Base-by-base conservation (phyloP, 1,284 basidiomycete species). In the Melampsora abietis-canadensis region DNA sequence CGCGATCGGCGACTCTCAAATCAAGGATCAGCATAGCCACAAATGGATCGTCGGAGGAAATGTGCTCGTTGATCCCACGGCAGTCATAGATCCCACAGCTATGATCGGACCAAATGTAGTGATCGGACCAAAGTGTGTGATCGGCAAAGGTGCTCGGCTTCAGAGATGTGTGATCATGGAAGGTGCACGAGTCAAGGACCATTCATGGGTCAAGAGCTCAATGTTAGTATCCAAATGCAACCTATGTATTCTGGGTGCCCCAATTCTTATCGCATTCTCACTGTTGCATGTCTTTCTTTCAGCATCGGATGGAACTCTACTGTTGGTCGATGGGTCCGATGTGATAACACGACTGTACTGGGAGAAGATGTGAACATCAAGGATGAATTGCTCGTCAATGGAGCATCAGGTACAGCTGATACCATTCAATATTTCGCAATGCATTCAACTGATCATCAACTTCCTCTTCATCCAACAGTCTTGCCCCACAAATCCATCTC, bases 321-420 rank as follows among this genome's bases (percentile, higher is more conserved):
- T 31, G 84, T 85, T 76, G 85, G 85, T 21, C 81, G 83, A 79
- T 85, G 85, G 84, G 83, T 82, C 62, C 82, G 84, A 47, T 81
- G 84, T 59, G 84, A 85, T 77, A 84, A 85, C 79, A 84, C 84
- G 76, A 84, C 83, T 60, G 85, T 85, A 12, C 80, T 85, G 37
- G 85, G 85, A 51, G 85, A 85, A 78, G 85, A 85, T 73, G 85
- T 85, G 48, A 82, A 82, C 66, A 84, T 85, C 82, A 85, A 85
- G 82, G 85, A 85, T 78, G 85, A 85, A 79, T 78, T 85, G 19
- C 84, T 83, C 77, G 81, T 85, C 77, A 85, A 84, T 78, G 85
- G 85, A 54, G 85, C 84, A 24, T 83, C 82, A 21, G 73, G 68
- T 69, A 2, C 31, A 17, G 8, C 19, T 12, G 31, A 21, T 66